Evolutionary conservation across 495 filamentous ascomycete species (phyloP).

Genomic region (Astrothelium subdiscretum): DNA sequence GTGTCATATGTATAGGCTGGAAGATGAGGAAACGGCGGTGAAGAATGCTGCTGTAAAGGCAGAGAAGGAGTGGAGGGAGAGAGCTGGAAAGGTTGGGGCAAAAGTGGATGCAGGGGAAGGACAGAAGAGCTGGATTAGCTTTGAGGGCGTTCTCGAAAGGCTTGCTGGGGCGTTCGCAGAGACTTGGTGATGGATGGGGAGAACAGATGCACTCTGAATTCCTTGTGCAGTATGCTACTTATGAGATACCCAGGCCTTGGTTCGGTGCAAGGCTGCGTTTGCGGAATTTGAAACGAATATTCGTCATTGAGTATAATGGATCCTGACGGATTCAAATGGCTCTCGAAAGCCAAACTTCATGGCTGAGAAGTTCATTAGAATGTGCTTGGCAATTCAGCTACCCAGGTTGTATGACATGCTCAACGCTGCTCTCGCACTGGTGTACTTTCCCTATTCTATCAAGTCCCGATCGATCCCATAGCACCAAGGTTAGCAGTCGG

Average conservation of each 20-base stretch:
- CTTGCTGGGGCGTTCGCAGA: neutral
- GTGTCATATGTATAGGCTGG: constrained; percentile 81
- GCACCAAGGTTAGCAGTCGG: too few relatives aligned
- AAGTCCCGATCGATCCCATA: too few relatives aligned
- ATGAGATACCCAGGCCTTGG: too few relatives aligned
- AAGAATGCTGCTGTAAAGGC: constrained; percentile 64
- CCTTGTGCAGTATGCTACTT: neutral
- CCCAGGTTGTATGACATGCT: too few relatives aligned
- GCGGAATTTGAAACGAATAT: too few relatives aligned
- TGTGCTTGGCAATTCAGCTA: too few relatives aligned
- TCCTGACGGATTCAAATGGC: too few relatives aligned
- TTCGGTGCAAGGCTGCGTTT: too few relatives aligned
- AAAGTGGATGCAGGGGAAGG: constrained; percentile 6
- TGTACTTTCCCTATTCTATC: too few relatives aligned
- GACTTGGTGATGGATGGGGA: neutral
- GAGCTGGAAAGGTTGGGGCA: constrained; percentile 37
- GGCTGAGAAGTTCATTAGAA: too few relatives aligned
- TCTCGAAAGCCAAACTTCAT: too few relatives aligned
- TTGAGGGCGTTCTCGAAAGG: neutral
- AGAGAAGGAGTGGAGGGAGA: constrained; percentile 68
- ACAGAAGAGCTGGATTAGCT: neutral
- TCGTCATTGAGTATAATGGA: neutral
- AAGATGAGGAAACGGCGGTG: constrained; percentile 73
- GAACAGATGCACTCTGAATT: neutral
- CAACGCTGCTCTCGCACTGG: too few relatives aligned